phyloP scores from a whole-genome alignment of 345 rosid species.

The Orychophragmus violaceus region DNA sequence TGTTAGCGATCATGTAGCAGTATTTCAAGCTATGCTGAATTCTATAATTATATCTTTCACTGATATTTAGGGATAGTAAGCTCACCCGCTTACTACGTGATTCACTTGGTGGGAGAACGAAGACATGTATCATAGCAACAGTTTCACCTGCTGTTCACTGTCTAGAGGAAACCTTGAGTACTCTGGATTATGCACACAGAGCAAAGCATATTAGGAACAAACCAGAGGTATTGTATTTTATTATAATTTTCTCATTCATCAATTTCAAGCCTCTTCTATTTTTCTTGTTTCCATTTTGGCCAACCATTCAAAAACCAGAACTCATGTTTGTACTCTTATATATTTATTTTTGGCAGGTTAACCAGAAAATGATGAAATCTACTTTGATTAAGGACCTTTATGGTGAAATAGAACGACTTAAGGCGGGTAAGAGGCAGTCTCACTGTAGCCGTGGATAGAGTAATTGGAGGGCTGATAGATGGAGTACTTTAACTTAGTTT shows the following conservation, averaged over 20 bases:
- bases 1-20: neutral
- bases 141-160: conserved; percentile 99
- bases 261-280: neutral
- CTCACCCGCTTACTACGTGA: conserved; percentile 97
- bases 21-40: neutral
- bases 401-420: conserved; percentile 97
- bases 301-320: neutral
- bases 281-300: neutral
- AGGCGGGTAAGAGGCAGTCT: conserved; percentile 59
- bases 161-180: conserved; percentile 92
- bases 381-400: conserved; percentile 97
- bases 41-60: neutral
- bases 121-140: conserved; percentile 97
- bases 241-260: neutral
- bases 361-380: conserved; percentile 99
- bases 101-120: conserved; percentile 98
- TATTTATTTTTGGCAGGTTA: conserved; percentile 45
- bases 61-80: conserved; percentile 86
- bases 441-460: neutral
- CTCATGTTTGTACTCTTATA: neutral
- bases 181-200: conserved; percentile 96
- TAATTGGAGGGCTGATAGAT: neutral
- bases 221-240: conserved; percentile 66
- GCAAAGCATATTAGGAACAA: conserved; percentile 92
- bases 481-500: neutral